Conservation (phyloP, 805 yeast species). For the Wickerhamomyces sydowiorum region DNA sequence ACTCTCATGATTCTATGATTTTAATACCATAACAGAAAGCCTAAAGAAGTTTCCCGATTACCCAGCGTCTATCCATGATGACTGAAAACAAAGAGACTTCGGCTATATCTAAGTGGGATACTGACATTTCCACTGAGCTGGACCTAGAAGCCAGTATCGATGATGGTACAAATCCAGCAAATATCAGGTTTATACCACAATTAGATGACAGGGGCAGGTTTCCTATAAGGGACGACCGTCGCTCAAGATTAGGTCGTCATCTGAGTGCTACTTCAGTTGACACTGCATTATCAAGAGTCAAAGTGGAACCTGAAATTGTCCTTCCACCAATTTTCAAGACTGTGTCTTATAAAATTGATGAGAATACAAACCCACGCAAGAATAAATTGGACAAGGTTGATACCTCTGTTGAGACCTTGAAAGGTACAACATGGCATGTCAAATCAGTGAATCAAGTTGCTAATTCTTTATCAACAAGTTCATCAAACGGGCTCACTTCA, state of each 20-base stretch:
- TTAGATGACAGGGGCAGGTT: not conserved
- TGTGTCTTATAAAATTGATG: slow-evolving; percentile 31
- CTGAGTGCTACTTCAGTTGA: slow-evolving; percentile 3
- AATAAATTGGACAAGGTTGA: slow-evolving; percentile 6
- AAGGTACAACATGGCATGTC: slow-evolving; percentile 26
- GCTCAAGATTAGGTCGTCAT: not conserved
- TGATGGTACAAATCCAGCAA: not conserved
- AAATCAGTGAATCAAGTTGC: slow-evolving; percentile 23
- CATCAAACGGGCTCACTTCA: slow-evolving; percentile 21
- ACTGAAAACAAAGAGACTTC: not conserved
- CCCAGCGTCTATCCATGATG: not conserved
- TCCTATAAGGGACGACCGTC: not conserved
- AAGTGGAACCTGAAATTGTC: slow-evolving; percentile 23
- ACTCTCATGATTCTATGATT: not conserved
- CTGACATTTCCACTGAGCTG: not conserved
- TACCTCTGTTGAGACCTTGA: slow-evolving; percentile 18
- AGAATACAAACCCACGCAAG: slow-evolving; percentile 6
- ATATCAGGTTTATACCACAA: not conserved
- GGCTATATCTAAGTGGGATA: not conserved
- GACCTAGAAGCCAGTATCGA: not conserved
- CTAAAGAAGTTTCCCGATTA: no score
- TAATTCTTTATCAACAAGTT: slow-evolving; percentile 17
- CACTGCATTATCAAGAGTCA: slow-evolving; percentile 1
- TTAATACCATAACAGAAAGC: no score
- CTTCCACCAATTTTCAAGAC: slow-evolving; percentile 34